Conservation (phyloP, 192 early-diverging fungal species). For the Allomyces arbusculus region DNA sequence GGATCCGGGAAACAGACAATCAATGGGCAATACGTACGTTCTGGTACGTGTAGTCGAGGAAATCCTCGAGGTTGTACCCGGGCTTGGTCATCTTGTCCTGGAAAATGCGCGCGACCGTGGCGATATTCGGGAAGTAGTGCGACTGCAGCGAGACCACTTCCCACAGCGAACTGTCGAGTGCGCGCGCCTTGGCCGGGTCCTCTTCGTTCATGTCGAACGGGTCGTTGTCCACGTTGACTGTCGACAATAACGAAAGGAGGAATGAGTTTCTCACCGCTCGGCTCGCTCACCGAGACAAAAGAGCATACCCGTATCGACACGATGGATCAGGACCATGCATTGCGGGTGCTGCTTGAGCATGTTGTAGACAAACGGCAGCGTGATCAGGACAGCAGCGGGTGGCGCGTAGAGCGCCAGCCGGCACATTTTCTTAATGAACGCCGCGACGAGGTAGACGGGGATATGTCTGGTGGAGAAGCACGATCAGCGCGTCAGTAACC, state of each 20-base stretch:
- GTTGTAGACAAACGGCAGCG: slow-evolving; percentile 84
- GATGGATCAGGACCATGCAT: slow-evolving; percentile 73
- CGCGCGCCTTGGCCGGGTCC: slow-evolving; percentile 59
- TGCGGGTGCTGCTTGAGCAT: slow-evolving; percentile 76
- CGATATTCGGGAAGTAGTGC: slow-evolving; percentile 75
- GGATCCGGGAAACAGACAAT: neutral
- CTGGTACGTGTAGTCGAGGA: slow-evolving; percentile 75
- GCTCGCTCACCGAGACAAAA: too few relatives aligned
- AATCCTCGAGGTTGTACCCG: slow-evolving; percentile 78
- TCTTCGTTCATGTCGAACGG: slow-evolving; percentile 32
- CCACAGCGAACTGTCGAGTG: slow-evolving; percentile 79
- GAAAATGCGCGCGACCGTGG: slow-evolving; percentile 66
- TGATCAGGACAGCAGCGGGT: slow-evolving; percentile 60
- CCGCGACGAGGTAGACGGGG: slow-evolving; percentile 73
- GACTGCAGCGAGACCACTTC: slow-evolving; percentile 59
- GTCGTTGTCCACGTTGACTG: slow-evolving; percentile 9
- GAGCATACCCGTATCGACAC: slow-evolving; percentile 2
- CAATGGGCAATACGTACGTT: slow-evolving; percentile 15
- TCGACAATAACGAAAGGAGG: slow-evolving; percentile 4
- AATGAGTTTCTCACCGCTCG: slow-evolving; percentile 10
- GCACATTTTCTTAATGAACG: slow-evolving; percentile 80
- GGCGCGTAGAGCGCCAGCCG: slow-evolving; percentile 64
- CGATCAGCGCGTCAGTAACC: neutral
- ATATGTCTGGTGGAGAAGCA: slow-evolving; percentile 33
- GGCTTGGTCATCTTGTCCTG: slow-evolving; percentile 73